Evolutionary conservation across 306 rosid species (phyloP).

Genomic region (Castanopsis chinensis): DNA sequence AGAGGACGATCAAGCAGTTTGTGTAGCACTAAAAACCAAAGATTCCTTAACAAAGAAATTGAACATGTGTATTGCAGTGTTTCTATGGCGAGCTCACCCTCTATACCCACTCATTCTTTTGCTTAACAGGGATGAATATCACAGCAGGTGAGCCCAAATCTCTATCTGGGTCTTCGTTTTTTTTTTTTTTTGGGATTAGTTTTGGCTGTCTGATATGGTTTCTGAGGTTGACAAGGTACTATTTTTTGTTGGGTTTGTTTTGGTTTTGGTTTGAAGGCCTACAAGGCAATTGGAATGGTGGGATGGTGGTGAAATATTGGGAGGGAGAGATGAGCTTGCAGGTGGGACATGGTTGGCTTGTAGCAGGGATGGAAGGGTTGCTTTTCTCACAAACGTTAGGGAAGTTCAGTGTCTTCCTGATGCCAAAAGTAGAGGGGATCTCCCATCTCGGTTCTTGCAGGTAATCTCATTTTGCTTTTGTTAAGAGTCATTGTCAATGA

Average conservation of each 20-base stretch:
- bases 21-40: neutral
- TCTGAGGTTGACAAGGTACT: neutral
- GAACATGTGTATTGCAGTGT: conserved; percentile 62
- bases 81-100: conserved; percentile 71
- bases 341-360: conserved; percentile 88
- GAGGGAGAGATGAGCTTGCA: conserved; percentile 60
- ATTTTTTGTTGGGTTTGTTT: neutral
- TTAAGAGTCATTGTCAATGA: neutral
- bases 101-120: conserved; percentile 53
- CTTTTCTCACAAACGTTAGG: conserved; percentile 73
- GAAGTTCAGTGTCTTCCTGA: conserved; percentile 38
- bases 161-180: neutral
- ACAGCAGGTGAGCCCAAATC: conserved; percentile 43
- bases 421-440: conserved; percentile 69
- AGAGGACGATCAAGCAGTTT: neutral
- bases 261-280: conserved; percentile 32
- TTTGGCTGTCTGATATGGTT: neutral
- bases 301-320: conserved; percentile 51
- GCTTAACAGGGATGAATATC: conserved; percentile 60
- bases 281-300: conserved; percentile 69
- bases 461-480: conserved; percentile 21
- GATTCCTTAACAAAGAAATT: neutral
- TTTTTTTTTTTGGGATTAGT: neutral
- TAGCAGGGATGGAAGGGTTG: conserved; percentile 48
- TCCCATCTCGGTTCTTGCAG: conserved; percentile 64